phyloP scores from a whole-genome alignment of 768 basidiomycete genomes.

The Sutorius australiensis region DNA sequence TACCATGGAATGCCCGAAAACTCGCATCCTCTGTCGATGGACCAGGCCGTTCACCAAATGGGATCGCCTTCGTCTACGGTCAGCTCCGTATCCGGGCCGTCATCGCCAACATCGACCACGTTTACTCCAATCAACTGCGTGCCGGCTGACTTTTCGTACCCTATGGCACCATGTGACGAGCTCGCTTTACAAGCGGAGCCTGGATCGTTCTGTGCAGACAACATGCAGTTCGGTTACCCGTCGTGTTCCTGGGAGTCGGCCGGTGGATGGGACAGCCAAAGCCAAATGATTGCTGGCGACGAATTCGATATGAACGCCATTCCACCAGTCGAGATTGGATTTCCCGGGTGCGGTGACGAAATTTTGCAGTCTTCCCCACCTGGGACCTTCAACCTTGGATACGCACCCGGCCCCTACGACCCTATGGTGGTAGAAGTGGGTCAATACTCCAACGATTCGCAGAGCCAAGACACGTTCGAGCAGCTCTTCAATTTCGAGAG shows the following conservation, averaged over 20 bases:
- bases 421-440: constrained; percentile 27
- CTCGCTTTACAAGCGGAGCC: constrained; percentile 10
- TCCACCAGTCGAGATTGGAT: constrained; percentile 59
- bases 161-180: constrained; percentile 15
- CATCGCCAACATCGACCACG: constrained; percentile 46
- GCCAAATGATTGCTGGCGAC: constrained; percentile 45
- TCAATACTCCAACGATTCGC: constrained; percentile 29
- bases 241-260: constrained; percentile 32
- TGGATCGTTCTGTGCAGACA: constrained; percentile 22
- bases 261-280: constrained; percentile 34
- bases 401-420: constrained; percentile 24
- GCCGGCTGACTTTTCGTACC: constrained; percentile 22
- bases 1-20: constrained; percentile 46
- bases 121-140: constrained; percentile 41
- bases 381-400: constrained; percentile 19
- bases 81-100: constrained; percentile 46
- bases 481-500: constrained; percentile 36
- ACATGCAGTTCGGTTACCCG: constrained; percentile 28
- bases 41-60: constrained; percentile 43
- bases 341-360: constrained; percentile 43
- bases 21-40: constrained; percentile 42
- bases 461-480: constrained; percentile 35
- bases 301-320: constrained; percentile 68
- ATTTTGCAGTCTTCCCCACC: constrained; percentile 8
- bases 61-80: constrained; percentile 49